Percentiles rank a stretch among this genome's conserved stretches.
Evolutionary conservation across 2,329 filamentous ascomycete genomes (phyloP).

Genomic region (Magnaporthiopsis poae): DNA sequence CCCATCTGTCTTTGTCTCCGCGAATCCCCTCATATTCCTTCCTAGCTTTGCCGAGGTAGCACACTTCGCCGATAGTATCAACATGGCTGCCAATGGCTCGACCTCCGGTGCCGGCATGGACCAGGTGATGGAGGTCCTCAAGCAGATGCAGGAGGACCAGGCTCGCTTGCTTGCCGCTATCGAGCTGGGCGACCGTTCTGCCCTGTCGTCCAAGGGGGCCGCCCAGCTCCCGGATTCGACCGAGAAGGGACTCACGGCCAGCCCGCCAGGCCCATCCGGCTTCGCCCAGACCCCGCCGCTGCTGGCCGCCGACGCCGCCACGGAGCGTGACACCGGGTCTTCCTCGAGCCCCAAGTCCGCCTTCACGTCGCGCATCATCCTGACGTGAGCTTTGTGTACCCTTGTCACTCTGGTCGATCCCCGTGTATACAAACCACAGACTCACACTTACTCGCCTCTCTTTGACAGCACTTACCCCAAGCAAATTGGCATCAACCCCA

Average conservation of each 20-base stretch:
- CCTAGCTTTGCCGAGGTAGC: not conserved
- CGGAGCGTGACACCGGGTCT: conserved; percentile 10
- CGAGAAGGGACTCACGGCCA: not conserved
- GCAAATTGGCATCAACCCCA: conserved; percentile 86
- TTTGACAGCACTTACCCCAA: conserved; percentile 67
- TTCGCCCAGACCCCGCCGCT: conserved; percentile 15
- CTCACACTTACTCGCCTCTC: not conserved
- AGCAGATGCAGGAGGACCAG: conserved; percentile 32
- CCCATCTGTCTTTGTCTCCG: not conserved
- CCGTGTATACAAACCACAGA: too few species aligned
- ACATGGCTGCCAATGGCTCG: not conserved
- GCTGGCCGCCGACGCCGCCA: conserved; percentile 15
- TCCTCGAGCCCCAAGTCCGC: conserved; percentile 29
- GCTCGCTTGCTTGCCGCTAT: conserved; percentile 30
- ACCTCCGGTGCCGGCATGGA: conserved; percentile 18
- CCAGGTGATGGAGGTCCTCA: conserved; percentile 23
- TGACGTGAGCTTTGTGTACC: conserved; percentile 32
- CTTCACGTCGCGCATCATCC: conserved; percentile 44
- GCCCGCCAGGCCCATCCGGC: conserved; percentile 13
- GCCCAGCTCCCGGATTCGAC: not conserved
- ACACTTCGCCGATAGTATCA: not conserved
- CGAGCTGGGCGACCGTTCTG: conserved; percentile 5
- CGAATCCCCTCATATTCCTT: not conserved
- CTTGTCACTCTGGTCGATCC: not conserved
- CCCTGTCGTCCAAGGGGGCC: conserved; percentile 6